Conservation (phyloP, 768 basidiomycete genomes). For the Steccherinum ochraceum region DNA sequence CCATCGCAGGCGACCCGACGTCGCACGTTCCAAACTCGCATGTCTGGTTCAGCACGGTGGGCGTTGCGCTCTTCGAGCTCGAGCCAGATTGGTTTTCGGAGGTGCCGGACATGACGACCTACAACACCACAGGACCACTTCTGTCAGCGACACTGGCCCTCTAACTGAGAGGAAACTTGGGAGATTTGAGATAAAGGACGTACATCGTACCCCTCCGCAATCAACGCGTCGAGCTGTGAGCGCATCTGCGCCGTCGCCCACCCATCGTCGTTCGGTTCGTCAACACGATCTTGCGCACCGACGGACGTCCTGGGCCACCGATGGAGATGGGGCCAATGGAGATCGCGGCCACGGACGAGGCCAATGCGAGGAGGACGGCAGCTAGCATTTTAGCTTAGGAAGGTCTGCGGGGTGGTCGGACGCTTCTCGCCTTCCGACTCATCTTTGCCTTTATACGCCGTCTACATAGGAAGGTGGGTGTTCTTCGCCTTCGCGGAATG, state of each 20-base stretch:
- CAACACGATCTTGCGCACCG: slow-evolving; percentile 20
- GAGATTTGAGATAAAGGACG: slow-evolving; percentile 9
- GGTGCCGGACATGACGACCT: slow-evolving; percentile 43
- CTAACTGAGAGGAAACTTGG: background rate
- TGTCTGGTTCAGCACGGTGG: slow-evolving; percentile 23
- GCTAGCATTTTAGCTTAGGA: no score
- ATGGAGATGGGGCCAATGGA: background rate
- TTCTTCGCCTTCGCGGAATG: no score
- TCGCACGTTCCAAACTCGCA: slow-evolving; percentile 41
- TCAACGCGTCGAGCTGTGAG: slow-evolving; percentile 33
- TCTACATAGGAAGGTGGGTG: no score
- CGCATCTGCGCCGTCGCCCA: slow-evolving; percentile 45
- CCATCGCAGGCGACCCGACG: slow-evolving; percentile 34
- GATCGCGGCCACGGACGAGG: background rate
- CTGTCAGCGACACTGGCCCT: background rate
- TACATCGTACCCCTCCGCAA: slow-evolving; percentile 33
- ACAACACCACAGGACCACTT: background rate
- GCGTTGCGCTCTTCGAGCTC: slow-evolving; percentile 32
- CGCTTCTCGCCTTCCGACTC: no score
- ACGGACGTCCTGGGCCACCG: background rate
- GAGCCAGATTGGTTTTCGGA: slow-evolving; percentile 41
- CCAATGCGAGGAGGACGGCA: background rate
- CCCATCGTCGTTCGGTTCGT: slow-evolving; percentile 31
- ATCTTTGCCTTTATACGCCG: no score
- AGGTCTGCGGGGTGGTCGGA: no score